These are phyloP conservation scores for Calonectria pseudoreteaudii DNA, from an alignment of 2,329 filamentous ascomycete genomes.

Conservation along the genomic window DNA sequence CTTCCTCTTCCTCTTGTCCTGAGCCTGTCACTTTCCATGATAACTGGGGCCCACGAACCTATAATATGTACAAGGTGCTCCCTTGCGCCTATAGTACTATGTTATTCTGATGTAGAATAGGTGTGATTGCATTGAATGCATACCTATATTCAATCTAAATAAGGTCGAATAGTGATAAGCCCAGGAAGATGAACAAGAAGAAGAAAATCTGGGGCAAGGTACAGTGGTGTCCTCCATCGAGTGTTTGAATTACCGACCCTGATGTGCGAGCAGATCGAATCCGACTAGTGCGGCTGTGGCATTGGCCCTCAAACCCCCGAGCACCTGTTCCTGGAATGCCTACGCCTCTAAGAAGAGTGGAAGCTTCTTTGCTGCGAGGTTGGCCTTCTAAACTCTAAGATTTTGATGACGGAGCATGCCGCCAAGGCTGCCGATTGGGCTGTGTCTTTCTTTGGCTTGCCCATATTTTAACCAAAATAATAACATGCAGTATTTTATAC, in stretches of 20 bases:
- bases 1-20: too few species aligned
- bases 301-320: background rate
- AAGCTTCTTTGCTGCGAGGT: background rate
- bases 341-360: background rate
- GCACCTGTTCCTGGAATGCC: background rate
- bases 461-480: background rate
- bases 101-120: background rate
- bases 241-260: background rate
- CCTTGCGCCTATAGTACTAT: background rate
- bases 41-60: background rate
- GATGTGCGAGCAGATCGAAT: background rate
- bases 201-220: background rate
- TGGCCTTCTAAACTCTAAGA: background rate
- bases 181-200: background rate
- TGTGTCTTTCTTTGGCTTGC: background rate
- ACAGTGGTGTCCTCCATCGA: background rate
- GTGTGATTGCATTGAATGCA: background rate
- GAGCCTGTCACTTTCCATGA: background rate
- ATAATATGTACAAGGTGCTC: background rate
- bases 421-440: background rate
- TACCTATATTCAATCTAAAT: background rate
- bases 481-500: background rate
- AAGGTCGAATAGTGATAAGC: too few species aligned
- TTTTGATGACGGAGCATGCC: background rate
- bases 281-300: background rate